Conservation (phyloP, 371 early-diverging fungal genomes). For the Mortierella sp. region DNA sequence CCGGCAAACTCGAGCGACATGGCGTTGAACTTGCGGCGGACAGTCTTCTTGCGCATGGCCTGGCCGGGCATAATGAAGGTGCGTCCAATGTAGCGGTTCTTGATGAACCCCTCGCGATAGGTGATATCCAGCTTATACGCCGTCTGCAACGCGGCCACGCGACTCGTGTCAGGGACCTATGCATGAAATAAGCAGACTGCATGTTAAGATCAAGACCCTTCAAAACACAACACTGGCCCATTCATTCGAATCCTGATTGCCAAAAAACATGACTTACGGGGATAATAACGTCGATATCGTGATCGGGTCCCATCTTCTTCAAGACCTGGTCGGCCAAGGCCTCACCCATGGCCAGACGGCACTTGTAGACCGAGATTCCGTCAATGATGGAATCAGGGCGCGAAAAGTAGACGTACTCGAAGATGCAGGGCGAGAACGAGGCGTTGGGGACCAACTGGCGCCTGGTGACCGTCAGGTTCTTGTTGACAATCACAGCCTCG, state of each 20-base stretch:
- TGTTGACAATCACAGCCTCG: slow-evolving; percentile 93
- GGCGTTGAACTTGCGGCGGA: slow-evolving; percentile 97
- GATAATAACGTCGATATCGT: slow-evolving; percentile 97
- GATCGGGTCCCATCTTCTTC: slow-evolving; percentile 72
- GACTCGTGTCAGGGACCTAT: slow-evolving; percentile 96
- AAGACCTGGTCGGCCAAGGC: slow-evolving; percentile 88
- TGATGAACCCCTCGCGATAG: slow-evolving; percentile 98
- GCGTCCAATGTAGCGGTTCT: slow-evolving; percentile 97
- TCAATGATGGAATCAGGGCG: slow-evolving; percentile 98
- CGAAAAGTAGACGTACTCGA: slow-evolving; percentile 99
- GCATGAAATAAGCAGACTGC: too few species aligned
- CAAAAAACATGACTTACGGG: slow-evolving; percentile 89
- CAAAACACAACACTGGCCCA: too few species aligned
- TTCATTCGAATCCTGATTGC: too few species aligned
- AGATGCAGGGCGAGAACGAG: slow-evolving; percentile 92
- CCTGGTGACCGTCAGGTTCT: slow-evolving; percentile 68
- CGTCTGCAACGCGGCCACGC: slow-evolving; percentile 93
- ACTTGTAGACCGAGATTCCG: slow-evolving; percentile 96
- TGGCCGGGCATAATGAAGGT: slow-evolving; percentile 99
- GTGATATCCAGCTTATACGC: slow-evolving; percentile 86
- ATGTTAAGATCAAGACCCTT: neutral
- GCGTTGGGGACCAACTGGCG: slow-evolving; percentile 71
- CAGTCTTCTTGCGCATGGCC: slow-evolving; percentile 89
- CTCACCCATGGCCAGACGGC: slow-evolving; percentile 97
- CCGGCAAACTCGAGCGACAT: slow-evolving; percentile 96